Base-by-base conservation (phyloP, 306 rosid species). In the Lagenaria siceraria region DNA sequence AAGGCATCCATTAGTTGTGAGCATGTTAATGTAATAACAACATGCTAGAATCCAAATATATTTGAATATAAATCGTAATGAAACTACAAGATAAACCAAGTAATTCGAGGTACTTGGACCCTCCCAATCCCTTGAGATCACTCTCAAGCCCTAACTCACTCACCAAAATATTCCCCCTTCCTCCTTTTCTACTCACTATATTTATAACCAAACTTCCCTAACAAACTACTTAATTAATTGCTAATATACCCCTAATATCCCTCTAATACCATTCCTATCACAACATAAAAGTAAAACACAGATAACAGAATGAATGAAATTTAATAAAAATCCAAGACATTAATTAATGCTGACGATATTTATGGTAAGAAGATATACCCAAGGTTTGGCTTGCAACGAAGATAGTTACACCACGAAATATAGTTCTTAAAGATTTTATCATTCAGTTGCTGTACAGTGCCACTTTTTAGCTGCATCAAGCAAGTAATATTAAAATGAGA, bases 341-440 rank as follows among this genome's bases (percentile, higher is more conserved):
- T 36, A 68, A 80, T 29, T 43, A 76, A 77, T 63, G 22, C 73
- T 51, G 76, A 75, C 63, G 19, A 78, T 75, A 75, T 78, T 64
- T 78, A 58, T 38, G 64, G 83, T 70, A 78, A 71, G 73, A 74
- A 52, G 62, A 76, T 76, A 81, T 82, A 92, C 99, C 90, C 83
- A 76, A 89, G 74, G 74, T 89, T 66, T 83, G 89, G 56, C 84
- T 85, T 76, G 76, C 84, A 74, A 33, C 88, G 96, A 84, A 96
- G 81, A 87, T 92, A 91, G 65, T 89, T 81, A 77, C 93, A 96
- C 99, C 99, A 96, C 6, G 99, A 96, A 24, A 78, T 80, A 73
- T 96, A 96, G 81, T 96, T 96, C 91, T 92, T 92, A 80, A 96
- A 90, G 80, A 86, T 36, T 76, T 82, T 87, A 13, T 69, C 84